Base-by-base conservation (phyloP, 495 filamentous ascomycete species). In the Penicillium maclennaniae region DNA sequence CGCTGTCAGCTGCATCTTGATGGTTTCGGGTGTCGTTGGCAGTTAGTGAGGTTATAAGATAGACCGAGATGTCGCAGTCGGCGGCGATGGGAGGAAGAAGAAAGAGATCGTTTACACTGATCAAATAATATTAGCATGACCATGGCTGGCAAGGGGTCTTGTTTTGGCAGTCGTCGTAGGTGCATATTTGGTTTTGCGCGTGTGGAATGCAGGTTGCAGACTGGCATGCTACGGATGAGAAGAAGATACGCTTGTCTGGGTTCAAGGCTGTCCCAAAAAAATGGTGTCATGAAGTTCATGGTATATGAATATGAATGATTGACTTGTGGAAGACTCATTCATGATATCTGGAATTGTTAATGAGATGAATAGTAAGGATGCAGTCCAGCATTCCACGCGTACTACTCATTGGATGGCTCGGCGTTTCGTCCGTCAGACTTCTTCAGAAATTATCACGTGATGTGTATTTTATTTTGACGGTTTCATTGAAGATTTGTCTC, bases 1-100 rank as follows among this genome's bases (percentile, higher is more conserved):
- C 28, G 48, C 39, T 43, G 53, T 44, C 31, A 61, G 4, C 8
- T 59, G 51, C 61, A 64, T 64, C 17, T 49, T 56, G 45, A 12
- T 20, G 34, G 5, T 37, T 37, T 8, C 7, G 34, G 0, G 40
- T 42, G n/a, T 25, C 10, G 27, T 42, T 46, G 36, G 16, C n/a
- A 27, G 40, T 43, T 50, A 20, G 47, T 6, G 23, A n/a, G 36
- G 19, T 17, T 1, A n/a, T 39, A 37, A 41, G 28, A 28, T 55
- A 28, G 31, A 34, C 31, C 38, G 51, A 47, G 49, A 34, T 21
- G 48, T 20, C 15, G 38, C 17, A 1, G 36, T 8, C n/a, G 53
- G 34, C 7, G 41, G 41, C 6, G 19, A 28, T 17, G 15, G 23
- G 46, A 50, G 25, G 47, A 10, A 36, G 23, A 17, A 39, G 27